phyloP scores from a whole-genome alignment of 2,329 filamentous ascomycete genomes.

The Fusarium coicis region DNA sequence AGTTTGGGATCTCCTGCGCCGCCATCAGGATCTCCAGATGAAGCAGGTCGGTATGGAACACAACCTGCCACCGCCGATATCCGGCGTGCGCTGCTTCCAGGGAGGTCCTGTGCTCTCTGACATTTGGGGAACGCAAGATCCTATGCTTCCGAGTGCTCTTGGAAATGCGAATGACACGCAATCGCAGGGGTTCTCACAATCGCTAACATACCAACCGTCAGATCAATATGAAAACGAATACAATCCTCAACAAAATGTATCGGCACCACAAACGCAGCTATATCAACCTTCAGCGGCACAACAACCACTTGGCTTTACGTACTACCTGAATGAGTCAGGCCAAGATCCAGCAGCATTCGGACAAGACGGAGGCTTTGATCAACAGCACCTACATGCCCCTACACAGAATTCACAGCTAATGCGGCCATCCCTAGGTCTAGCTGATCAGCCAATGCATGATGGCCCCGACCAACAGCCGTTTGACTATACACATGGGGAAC shows the following conservation, averaged over 20 bases:
- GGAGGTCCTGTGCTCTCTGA: conserved; percentile 17
- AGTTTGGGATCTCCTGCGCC: background rate
- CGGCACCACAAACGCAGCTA: background rate
- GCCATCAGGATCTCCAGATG: background rate
- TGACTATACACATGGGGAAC: background rate
- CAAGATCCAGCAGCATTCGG: background rate
- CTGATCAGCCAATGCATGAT: background rate
- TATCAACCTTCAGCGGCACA: background rate
- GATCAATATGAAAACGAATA: background rate
- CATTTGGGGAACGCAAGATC: background rate
- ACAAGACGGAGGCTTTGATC: background rate
- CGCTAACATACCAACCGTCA: background rate
- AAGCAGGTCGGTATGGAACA: fast-evolving
- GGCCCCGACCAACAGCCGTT: too few species aligned
- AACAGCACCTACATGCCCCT: background rate
- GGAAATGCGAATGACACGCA: background rate
- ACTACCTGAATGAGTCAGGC: background rate
- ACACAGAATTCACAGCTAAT: too few species aligned
- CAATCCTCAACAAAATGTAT: background rate
- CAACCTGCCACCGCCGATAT: too few species aligned
- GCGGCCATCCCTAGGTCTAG: background rate
- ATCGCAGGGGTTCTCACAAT: background rate
- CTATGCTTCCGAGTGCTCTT: background rate
- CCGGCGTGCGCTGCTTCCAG: background rate
- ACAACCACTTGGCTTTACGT: too few species aligned